These are phyloP conservation scores for Medicago lupulina DNA, from an alignment of 306 rosid genomes.

Conservation along the genomic window DNA sequence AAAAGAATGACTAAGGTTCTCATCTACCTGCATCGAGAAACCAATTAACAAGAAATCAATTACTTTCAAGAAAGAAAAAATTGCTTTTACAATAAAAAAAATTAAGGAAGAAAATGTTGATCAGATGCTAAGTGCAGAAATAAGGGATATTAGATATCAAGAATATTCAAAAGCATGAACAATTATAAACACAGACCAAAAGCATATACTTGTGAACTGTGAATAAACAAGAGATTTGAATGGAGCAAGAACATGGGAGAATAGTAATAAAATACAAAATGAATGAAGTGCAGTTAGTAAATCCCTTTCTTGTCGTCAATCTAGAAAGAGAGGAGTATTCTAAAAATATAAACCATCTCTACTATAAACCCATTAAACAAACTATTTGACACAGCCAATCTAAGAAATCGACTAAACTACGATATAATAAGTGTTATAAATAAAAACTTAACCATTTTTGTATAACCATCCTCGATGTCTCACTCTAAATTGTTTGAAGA, in stretches of 20 bases:
- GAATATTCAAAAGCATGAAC: not conserved
- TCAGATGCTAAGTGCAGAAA: not conserved
- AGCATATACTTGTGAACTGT: constrained; percentile 19
- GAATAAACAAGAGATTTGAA: constrained; percentile 10
- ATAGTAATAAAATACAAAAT: not conserved
- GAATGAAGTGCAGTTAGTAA: not conserved
- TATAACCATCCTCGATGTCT: no score
- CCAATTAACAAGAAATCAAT: constrained; percentile 28
- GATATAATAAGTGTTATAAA: no score
- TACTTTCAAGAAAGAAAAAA: not conserved
- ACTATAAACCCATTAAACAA: no score
- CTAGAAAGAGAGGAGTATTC: constrained; percentile 11
- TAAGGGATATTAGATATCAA: constrained; percentile 3
- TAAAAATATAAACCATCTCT: not conserved
- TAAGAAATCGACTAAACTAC: no score
- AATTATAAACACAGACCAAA: constrained; percentile 16
- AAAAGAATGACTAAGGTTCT: constrained; percentile 32
- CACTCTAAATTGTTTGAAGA: no score
- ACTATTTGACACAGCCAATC: no score
- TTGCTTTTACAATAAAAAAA: not conserved
- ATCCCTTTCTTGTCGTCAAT: constrained; percentile 14
- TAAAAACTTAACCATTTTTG: no score
- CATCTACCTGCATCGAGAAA: constrained; percentile 47
- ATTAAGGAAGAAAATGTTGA: not conserved
- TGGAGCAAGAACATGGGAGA: not conserved